Evolutionary conservation across 1,284 basidiomycete species (phyloP), one percentile per base, ranked within the genome.

Genomic region (Gyrodon tennesseensis): DNA sequence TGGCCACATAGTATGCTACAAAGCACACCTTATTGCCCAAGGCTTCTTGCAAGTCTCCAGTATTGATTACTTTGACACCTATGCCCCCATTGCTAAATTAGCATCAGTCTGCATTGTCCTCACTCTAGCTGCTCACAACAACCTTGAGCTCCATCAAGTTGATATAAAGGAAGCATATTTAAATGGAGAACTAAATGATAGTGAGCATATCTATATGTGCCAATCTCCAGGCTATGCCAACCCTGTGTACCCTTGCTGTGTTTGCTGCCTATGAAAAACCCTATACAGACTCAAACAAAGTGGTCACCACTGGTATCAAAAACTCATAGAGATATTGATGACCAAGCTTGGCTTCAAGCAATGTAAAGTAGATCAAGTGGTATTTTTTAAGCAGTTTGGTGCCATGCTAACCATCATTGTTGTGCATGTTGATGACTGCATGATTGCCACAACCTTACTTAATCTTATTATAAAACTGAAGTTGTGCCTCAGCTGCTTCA

Each of bases 1-100:
- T 5, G 69, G 78, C 0, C 71, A 76, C 3, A 52, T 79, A 19
- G 56, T 71, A 18, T 66, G 72, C 5, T 72, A 75, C 69, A 83
- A 83, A 53, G 81, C 77, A 0, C 63, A 75, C 3, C 73, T 83
- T 0, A 76, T 82, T 0, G 79, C 79, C 0, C 75, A 79, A 37
- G 82, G 80, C 0, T 83, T 77, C 65, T 69, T 71, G 0, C 81
- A 84, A 63, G 65, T 70, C 0, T 69, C 73, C 1, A 78, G 81
- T 1, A 54, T 81, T 16, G 77, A 84, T 64, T 84, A 77, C 59
- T 69, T 75, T n/a, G 68, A 81, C 53, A 80, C 75, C 0, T 80
- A 74, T 51, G 70, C 79, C 0, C 75, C 79, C 0, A 72, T 79
- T 0, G 75, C 72, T 7, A 64, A 71, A 3, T 69, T 77, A 12